Evolutionary conservation across 2,329 filamentous ascomycete genomes (phyloP), one percentile per base, ranked within the genome.

Genomic region (Emmonsiellopsis sp.): DNA sequence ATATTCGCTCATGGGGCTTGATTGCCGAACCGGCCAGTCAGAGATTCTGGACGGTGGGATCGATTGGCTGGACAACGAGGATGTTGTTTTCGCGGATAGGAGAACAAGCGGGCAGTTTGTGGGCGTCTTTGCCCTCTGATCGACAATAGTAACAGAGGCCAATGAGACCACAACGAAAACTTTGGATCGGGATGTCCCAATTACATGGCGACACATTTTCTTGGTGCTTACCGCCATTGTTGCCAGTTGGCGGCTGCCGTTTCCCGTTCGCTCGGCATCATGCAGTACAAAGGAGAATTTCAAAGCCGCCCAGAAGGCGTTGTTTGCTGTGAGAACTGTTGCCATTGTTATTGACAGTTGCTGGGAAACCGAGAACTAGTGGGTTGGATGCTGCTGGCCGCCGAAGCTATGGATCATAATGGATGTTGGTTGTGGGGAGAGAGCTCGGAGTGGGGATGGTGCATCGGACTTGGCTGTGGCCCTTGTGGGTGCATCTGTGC

Each of bases 31-130:
- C 7, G 51, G 43, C 6, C 7, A 45, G 26, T 30, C 43, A 11
- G 20, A 47, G 42, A n/a, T 41, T 7, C 20, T 47, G n/a, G 43
- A 48, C n/a, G 20, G 20, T n/a, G 34, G 46, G n/a, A 30, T 52
- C 6, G 42, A 52, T 13, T 52, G 50, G 50, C 16, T 52, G 50
- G 50, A 52, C 34, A 46, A 46, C 42, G 50, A 52, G 20, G 42
- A 46, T 20, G 8, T 51, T 31, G 30, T 43, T 35, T 51, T 51
- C 20, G 32, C 31, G 13, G 26, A 43, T 44, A 1, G 11, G 30
- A 4, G 16, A 11, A 31, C 9, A 10, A n/a, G 20, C 35, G 41
- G 8, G 11, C 2, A 13, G 20, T 10, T 10, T 15, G 50, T 51
- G 26, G 34, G 13, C 15, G 38, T 49, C 11, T 49, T 34, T 13